These are phyloP conservation scores for Amorphotheca resinae DNA, from an alignment of 495 filamentous ascomycete species.

Conservation along the genomic window DNA sequence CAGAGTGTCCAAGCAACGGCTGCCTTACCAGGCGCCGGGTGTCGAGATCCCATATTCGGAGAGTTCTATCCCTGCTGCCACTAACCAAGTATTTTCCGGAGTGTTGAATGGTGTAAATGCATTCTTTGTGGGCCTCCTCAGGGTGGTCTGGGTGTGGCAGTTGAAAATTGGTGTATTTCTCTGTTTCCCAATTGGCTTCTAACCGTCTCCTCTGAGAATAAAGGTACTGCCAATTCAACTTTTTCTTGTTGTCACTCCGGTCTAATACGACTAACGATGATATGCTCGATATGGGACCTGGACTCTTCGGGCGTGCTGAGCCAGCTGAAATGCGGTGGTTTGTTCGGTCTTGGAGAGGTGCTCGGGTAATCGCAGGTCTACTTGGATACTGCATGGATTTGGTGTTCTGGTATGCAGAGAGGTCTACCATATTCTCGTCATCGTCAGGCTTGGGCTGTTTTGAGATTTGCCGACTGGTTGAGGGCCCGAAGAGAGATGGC, in stretches of 20 bases:
- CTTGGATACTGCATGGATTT: not conserved
- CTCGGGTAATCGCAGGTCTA: not conserved
- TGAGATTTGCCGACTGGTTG: not conserved
- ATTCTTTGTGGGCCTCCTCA: constrained; percentile 79
- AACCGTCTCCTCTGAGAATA: constrained; percentile 78
- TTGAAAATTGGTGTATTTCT: constrained; percentile 73
- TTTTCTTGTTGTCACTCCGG: constrained; percentile 28
- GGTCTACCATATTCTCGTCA: constrained; percentile 6
- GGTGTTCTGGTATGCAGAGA: not conserved
- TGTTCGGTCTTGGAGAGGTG: not conserved
- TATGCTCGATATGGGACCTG: constrained; percentile 1
- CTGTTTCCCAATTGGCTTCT: constrained; percentile 84
- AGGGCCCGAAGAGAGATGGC: constrained; percentile 13
- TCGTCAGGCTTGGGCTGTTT: constrained; percentile 6
- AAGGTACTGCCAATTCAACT: constrained; percentile 71
- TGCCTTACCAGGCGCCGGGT: constrained; percentile 59
- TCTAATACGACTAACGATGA: constrained; percentile 19
- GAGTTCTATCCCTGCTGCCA: constrained; percentile 76
- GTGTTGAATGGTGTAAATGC: constrained; percentile 91
- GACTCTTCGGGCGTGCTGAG: not conserved
- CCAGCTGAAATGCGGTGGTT: not conserved
- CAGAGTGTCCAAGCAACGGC: constrained; percentile 64
- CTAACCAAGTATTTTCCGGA: constrained; percentile 78
- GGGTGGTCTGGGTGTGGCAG: constrained; percentile 71
- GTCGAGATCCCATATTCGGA: constrained; percentile 84